A percentile compares a stretch with the other conserved stretches of the same genome.
Evolutionary conservation across 2,329 filamentous ascomycete species (phyloP).

Genomic region (Cladosporium sp.): DNA sequence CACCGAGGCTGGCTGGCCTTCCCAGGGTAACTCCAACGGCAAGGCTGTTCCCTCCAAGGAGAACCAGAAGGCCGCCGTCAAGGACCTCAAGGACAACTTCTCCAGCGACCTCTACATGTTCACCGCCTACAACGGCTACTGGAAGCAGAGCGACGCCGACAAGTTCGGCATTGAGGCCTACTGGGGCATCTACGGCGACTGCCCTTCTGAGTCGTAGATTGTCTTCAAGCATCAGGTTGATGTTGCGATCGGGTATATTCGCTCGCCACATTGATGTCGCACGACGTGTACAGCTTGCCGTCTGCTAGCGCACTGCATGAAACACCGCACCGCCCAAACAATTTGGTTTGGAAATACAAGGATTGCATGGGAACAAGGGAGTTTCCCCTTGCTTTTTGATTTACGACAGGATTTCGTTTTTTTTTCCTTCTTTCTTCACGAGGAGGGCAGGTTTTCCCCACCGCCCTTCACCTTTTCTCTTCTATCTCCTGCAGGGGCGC

Average conservation of each 20-base stretch:
- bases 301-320: neutral
- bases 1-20: constrained; percentile 84
- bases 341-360: constrained; percentile 9
- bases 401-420: constrained; percentile 5
- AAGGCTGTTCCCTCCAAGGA: constrained; percentile 62
- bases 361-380: constrained; percentile 10
- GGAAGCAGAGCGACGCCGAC: constrained; percentile 63
- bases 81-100: constrained; percentile 61
- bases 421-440: neutral
- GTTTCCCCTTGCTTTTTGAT: constrained; percentile 7
- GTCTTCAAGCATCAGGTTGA: neutral
- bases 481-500: constrained; percentile 2
- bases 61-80: constrained; percentile 64
- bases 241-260: neutral
- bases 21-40: constrained; percentile 61
- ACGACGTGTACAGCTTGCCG: constrained; percentile 11
- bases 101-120: constrained; percentile 63
- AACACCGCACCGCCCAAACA: neutral
- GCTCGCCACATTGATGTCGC: constrained; percentile 3
- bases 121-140: constrained; percentile 73
- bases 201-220: constrained; percentile 20
- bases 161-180: constrained; percentile 71
- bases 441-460: too few species aligned
- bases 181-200: constrained; percentile 56
- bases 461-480: neutral